Evolutionary conservation across 176 grass and related monocot genomes (phyloP).

Genomic region (Guadua angustifolia): DNA sequence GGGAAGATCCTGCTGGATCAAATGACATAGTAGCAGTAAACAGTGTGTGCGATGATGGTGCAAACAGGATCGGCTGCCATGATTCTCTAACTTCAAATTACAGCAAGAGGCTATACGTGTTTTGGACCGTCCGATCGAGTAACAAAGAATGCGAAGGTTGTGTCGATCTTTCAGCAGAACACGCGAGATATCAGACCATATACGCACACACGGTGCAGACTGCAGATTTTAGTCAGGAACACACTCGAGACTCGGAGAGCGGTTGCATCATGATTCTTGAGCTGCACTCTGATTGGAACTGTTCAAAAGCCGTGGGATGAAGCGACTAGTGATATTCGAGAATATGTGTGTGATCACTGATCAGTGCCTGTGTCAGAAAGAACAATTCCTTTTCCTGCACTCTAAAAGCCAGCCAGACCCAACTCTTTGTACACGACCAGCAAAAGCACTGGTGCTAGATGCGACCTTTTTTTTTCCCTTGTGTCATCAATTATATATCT

Average conservation of each 20-base stretch:
- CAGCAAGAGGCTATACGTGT: not conserved
- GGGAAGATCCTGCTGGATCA: not conserved
- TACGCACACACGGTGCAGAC: not conserved
- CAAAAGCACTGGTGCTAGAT: no score
- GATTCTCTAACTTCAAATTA: slow-evolving; percentile 11
- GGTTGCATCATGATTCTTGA: slow-evolving; percentile 15
- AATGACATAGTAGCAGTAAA: not conserved
- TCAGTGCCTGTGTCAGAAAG: slow-evolving; percentile 20
- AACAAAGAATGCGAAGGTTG: slow-evolving; percentile 28
- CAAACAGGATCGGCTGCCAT: not conserved
- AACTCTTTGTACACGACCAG: slow-evolving; percentile 62
- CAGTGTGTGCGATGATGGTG: not conserved
- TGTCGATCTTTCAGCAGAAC: not conserved
- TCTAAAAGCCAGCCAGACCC: slow-evolving; percentile 85
- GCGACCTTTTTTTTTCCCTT: no score
- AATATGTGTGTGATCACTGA: not conserved
- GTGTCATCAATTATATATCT: no score
- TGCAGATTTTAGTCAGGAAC: not conserved
- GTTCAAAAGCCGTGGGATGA: not conserved
- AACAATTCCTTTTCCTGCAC: slow-evolving; percentile 64
- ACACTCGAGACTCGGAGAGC: not conserved
- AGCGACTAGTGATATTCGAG: not conserved
- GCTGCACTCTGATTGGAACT: not conserved
- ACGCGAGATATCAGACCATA: slow-evolving; percentile 22
- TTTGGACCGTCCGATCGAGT: not conserved